These are phyloP conservation scores for Paracorniculantispora psalliotae DNA, from an alignment of 2,329 filamentous ascomycete genomes.

Conservation along the genomic window DNA sequence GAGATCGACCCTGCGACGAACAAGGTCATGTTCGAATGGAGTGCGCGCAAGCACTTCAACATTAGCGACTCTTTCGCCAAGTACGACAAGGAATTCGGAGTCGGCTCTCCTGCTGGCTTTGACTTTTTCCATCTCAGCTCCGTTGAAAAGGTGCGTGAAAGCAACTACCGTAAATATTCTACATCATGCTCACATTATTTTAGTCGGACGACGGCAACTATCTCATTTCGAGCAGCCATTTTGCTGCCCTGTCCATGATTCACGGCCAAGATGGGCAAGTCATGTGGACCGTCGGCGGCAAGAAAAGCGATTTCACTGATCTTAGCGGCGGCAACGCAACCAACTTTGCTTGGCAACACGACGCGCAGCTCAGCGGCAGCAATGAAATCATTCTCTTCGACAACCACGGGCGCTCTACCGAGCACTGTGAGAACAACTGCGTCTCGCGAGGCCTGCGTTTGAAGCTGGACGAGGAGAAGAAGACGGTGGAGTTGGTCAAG, in stretches of 20 bases:
- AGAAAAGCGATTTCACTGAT: constrained; percentile 31
- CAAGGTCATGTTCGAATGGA: constrained; percentile 33
- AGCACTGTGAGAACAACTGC: constrained; percentile 25
- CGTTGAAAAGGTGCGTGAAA: constrained; percentile 25
- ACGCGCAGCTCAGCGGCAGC: constrained; percentile 28
- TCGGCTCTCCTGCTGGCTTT: constrained; percentile 26
- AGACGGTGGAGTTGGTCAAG: constrained; percentile 25
- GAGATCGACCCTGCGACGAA: constrained; percentile 34
- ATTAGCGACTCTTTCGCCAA: constrained; percentile 22
- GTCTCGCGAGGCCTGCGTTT: constrained; percentile 25
- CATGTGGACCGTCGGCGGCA: constrained; percentile 34
- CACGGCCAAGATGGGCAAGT: constrained; percentile 24
- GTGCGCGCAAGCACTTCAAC: constrained; percentile 28
- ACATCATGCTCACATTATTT: neutral
- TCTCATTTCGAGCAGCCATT: constrained; percentile 31
- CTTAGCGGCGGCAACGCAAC: constrained; percentile 29
- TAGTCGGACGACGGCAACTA: constrained; percentile 31
- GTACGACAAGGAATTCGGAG: constrained; percentile 26
- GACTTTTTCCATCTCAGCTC: constrained; percentile 38
- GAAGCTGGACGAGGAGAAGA: constrained; percentile 24
- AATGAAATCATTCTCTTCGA: constrained; percentile 34
- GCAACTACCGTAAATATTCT: no score
- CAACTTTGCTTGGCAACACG: constrained; percentile 36
- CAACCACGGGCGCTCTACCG: constrained; percentile 31
- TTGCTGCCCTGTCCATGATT: constrained; percentile 27